A percentile compares a stretch with the other conserved stretches of the same genome.
Evolutionary conservation across 208 protist species (phyloP).

Genomic region (Acanthamoeba rhysodes): DNA sequence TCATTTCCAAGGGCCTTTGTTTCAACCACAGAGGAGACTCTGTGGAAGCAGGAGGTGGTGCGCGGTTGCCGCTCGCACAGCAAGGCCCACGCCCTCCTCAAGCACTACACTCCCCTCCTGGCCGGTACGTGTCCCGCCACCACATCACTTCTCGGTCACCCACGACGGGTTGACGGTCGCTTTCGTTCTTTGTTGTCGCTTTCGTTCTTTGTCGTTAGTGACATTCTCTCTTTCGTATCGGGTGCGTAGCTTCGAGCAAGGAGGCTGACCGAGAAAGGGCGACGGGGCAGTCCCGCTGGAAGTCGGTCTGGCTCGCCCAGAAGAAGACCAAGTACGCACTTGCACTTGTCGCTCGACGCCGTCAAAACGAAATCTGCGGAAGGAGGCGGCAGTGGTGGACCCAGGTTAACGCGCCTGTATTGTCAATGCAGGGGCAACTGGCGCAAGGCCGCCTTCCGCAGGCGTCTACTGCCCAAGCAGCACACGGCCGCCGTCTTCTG

Average conservation of each 20-base stretch:
- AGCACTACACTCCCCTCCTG: constrained; percentile 27
- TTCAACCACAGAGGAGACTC: constrained; percentile 39
- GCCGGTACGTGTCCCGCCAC: not conserved
- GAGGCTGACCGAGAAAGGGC: constrained; percentile 46
- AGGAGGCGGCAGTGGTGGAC: not conserved
- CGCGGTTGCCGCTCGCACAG: constrained; percentile 6
- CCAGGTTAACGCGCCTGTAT: not conserved
- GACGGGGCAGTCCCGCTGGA: constrained; percentile 57
- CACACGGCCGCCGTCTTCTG: constrained; percentile 70
- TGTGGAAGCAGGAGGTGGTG: constrained; percentile 67
- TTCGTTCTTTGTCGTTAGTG: not conserved
- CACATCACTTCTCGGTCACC: too few species aligned
- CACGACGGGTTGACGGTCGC: not conserved
- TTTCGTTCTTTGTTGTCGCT: not conserved
- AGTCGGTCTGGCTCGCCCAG: constrained; percentile 61
- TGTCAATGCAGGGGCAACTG: constrained; percentile 18
- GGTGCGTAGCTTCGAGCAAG: not conserved
- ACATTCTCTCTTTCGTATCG: not conserved
- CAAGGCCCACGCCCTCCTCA: constrained; percentile 43
- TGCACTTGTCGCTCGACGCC: too few species aligned
- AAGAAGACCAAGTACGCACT: constrained; percentile 67
- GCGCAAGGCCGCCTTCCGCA: constrained; percentile 28
- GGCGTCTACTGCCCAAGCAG: constrained; percentile 33
- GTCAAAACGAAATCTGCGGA: not conserved
- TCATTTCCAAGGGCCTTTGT: not conserved